Evolutionary conservation across 2,329 filamentous ascomycete genomes (phyloP), one percentile per base, ranked within the genome.

Genomic region (Claviceps citrina): DNA sequence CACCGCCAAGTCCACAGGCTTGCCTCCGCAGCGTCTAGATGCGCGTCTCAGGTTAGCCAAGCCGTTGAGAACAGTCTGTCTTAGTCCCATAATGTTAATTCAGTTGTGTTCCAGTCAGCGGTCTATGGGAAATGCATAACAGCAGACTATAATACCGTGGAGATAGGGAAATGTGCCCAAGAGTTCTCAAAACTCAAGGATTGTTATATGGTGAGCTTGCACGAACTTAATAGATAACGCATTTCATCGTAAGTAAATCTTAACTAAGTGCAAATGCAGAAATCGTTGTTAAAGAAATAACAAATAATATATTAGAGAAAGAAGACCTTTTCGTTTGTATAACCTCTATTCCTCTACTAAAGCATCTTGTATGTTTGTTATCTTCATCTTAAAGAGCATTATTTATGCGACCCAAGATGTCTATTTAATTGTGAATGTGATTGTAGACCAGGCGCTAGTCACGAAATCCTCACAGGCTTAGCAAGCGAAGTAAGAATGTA

Each of bases 91-190:
- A 22, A 6, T 19, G 12, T 22, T 36, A 19, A 37, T 10, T n/a
- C 4, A 18, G 22, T 8, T 20, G 1, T 7, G 16, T 15, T 27
- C 26, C 34, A 96, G 89, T 81, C 84, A 39, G 70, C 84, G 3
- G 67, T 74, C 10, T 98, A 96, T 54, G 91, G 89, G 49, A 87
- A 86, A 67, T 98, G 91, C 57, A 78, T 98, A 47, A 73, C 89
- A 38, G 75, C 76, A 30, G 89, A 96, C 55, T 96, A 93, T 62
- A 89, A 89, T 55, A 76, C 85, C 4, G 76, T 94, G 3, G 74
- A 86, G 51, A 93, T 93, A 56, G 84, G 95, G 55, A 91, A 91
- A 67, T 98, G 91, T 54, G 69, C 71, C 4, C 76, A 76, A 43
- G 86, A 95, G 54, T 96, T 98, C 50, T 66, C 91, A 60, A 76